Conservation (phyloP, 2,329 filamentous ascomycete genomes). For the Beauveria brongniartii region DNA sequence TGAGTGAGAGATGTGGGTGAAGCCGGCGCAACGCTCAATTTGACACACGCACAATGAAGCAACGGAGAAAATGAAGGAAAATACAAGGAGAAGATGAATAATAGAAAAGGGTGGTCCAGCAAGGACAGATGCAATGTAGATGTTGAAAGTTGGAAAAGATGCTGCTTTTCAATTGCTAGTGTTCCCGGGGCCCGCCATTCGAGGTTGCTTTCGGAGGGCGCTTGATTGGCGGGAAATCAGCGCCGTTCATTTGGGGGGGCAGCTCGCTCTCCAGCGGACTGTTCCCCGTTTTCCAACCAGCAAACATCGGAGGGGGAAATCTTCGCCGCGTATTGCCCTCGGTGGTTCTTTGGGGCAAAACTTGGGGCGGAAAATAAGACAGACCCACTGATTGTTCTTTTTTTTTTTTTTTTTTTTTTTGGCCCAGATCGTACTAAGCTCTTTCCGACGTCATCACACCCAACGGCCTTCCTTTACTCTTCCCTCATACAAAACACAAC, state of each 20-base stretch:
- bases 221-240: constrained; percentile 7
- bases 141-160: not conserved
- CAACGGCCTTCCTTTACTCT: not conserved
- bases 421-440: not conserved
- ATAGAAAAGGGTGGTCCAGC: not conserved
- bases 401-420: not conserved
- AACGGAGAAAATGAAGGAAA: not conserved
- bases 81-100: not conserved
- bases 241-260: not conserved
- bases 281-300: not conserved
- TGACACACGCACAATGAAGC: not conserved
- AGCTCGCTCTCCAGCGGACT: not conserved
- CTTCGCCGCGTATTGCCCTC: constrained; percentile 2
- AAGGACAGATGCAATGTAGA: not conserved
- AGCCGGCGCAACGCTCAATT: not conserved
- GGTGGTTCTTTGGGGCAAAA: too few species aligned
- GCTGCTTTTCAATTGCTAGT: constrained; percentile 4
- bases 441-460: constrained; percentile 1
- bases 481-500: not conserved
- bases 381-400: not conserved
- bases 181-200: not conserved
- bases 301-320: not conserved
- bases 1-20: not conserved
- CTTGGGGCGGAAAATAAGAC: too few species aligned
- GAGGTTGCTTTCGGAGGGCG: not conserved